Base-by-base conservation (phyloP, 768 basidiomycete species). In the Floccularia luteovirens region DNA sequence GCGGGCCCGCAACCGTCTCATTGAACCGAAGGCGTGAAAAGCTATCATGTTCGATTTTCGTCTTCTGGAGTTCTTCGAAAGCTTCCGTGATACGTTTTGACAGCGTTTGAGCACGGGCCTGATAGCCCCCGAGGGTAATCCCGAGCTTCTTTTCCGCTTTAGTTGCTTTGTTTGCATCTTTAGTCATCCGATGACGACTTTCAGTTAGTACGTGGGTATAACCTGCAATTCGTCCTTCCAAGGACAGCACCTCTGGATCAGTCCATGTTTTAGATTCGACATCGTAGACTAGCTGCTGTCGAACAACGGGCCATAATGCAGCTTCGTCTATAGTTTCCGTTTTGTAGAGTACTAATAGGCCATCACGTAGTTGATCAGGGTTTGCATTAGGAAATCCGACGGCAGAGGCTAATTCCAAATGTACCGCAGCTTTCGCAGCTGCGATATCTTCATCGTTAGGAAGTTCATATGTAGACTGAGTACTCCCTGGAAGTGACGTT, bases 71-170 rank as follows among this genome's bases (percentile, higher is more conserved):
- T 49, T 83, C 83, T 24, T 75, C 77, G 56, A 89, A 90, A 1
- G 79, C 75, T 21, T 77, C 75, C 2, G 64, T 67, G 32, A 89
- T 55, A 1, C 81, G 78, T 57, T 75, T 78, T 12, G 71, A 59
- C 2, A 92, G 68, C 28, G 75, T 74, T 52, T 71, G 71, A 21
- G 79, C 79, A 7, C 93, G 78, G 27, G 74, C 72, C 54, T 88
- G 77, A 58, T 98, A 98, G 6, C 96, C 96, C n/a, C 92, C 92
- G 2, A 98, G 75, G 11, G 76, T 75, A 42, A 91, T 77, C 6
- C 70, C 74, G 7, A 98, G 75, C 59, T 91, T 94, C 75, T 92
- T 96, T 69, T 97, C 94, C 4, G 71, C 55, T 67, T 96, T 98
- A 16, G 74, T 59, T 0, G 87, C 84, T 56, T 85, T 90, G 39